Base-by-base conservation (phyloP, 2,329 filamentous ascomycete species). In the Teratosphaeria destructans region DNA sequence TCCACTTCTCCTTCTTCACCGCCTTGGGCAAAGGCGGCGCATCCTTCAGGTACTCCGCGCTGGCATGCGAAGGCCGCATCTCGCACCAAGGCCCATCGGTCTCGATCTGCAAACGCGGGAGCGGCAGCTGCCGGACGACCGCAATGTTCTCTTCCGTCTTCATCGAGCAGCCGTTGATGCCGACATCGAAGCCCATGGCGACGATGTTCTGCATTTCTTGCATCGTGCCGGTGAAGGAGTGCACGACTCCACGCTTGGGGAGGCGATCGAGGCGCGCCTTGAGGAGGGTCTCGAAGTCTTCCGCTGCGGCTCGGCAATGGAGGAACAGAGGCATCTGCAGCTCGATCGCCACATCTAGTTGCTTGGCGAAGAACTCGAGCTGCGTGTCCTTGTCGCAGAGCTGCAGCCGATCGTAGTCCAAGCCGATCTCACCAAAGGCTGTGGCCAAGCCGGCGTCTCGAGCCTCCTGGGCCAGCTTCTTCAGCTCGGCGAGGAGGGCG, bases 71-170 rank as follows among this genome's bases (percentile, higher is more conserved):
- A 0, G 91, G 87, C 27, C 94, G 81, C 61, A 99, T 93, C 73
- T 99, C 94, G 71, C 94, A 99, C 83, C 94, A 99, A 3, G 94
- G 94, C 2, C 94, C 94, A 72, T 99, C 94, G 0, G 94, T 99
- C 79, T 99, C 94, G 55, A 99, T 85, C 82, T 97, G 95, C 58
- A 99, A 74, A 54, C 86, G 78, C 59, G 92, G 85, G 11, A 99
- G 77, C 11, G 86, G 88, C 47, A 97, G 85, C 61, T 87, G 83
- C 63, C 82, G 85, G 11, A 96, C 90, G 2, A 96, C 92, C 14
- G 83, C 86, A 49, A 95, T 83, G 68, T 97, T 99, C 71, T 96
- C 90, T 11, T 82, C 86, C 5, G 90, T 97, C 80, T 97, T 99
- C 79, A 99, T 83, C 68, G 89, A 95, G 74, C 94, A 99, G 4